phyloP scores from a whole-genome alignment of 306 rosid genomes.

The Abrus pulchellus region DNA sequence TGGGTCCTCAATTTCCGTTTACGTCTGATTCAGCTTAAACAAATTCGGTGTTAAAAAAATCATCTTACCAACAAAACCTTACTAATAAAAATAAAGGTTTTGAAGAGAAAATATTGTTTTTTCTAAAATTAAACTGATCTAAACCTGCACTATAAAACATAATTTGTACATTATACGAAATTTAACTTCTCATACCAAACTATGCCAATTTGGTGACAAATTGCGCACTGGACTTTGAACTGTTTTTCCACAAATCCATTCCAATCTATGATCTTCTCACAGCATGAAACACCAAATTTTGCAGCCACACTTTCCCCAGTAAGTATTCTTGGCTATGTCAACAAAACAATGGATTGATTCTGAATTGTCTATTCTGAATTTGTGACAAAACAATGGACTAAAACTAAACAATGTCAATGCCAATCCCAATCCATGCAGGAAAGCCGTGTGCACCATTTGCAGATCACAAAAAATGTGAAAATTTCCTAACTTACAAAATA shows the following conservation, averaged over 20 bases:
- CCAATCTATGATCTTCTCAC: background rate
- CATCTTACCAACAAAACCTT: background rate
- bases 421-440: background rate
- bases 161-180: constrained; percentile 4
- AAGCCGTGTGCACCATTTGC: background rate
- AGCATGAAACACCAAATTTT: background rate
- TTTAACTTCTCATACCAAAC: background rate
- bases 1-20: background rate
- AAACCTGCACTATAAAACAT: background rate
- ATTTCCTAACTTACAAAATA: background rate
- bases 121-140: background rate
- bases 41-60: background rate
- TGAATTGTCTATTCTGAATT: background rate
- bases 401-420: background rate
- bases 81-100: background rate
- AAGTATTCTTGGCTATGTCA: background rate
- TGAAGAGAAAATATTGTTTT: background rate
- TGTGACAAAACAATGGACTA: constrained; percentile 4
- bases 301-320: background rate
- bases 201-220: background rate
- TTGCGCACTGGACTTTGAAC: background rate
- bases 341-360: constrained; percentile 21
- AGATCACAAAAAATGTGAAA: background rate
- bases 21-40: background rate
- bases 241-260: background rate